These are phyloP conservation scores for Cystobasidium sp. DNA, from an alignment of 1,284 basidiomycete genomes.

Conservation along the genomic window DNA sequence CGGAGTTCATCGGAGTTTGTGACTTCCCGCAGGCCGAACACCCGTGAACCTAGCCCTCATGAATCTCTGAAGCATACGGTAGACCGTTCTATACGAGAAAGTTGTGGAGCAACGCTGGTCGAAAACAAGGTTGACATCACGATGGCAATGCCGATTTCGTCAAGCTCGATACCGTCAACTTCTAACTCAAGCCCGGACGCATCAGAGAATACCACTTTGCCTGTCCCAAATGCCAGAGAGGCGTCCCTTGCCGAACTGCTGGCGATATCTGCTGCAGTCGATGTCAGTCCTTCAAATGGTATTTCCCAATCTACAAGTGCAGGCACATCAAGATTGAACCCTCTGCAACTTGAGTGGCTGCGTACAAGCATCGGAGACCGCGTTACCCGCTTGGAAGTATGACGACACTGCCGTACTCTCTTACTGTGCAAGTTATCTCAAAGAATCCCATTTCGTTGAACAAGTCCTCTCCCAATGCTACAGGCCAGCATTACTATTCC, in stretches of 20 bases:
- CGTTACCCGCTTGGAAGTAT: not conserved
- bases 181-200: not conserved
- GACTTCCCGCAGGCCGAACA: not conserved
- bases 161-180: not conserved
- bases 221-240: not conserved
- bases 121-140: no score
- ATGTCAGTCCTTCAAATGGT: not conserved
- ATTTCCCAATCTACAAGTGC: not conserved
- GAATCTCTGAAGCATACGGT: no score
- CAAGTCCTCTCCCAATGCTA: no score
- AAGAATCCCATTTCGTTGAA: no score
- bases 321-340: conserved; percentile 4
- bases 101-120: no score
- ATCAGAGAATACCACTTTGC: not conserved
- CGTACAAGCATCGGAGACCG: not conserved
- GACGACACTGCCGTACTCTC: not conserved
- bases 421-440: no score
- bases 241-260: not conserved
- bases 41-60: no score
- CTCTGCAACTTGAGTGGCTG: not conserved
- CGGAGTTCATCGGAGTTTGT: conserved; percentile 4
- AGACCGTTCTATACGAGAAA: no score
- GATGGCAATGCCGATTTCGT: no score
- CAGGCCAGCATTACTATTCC: no score
- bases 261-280: not conserved